phyloP scores from a whole-genome alignment of 2,329 filamentous ascomycete genomes.

The Davidsoniella virescens region DNA sequence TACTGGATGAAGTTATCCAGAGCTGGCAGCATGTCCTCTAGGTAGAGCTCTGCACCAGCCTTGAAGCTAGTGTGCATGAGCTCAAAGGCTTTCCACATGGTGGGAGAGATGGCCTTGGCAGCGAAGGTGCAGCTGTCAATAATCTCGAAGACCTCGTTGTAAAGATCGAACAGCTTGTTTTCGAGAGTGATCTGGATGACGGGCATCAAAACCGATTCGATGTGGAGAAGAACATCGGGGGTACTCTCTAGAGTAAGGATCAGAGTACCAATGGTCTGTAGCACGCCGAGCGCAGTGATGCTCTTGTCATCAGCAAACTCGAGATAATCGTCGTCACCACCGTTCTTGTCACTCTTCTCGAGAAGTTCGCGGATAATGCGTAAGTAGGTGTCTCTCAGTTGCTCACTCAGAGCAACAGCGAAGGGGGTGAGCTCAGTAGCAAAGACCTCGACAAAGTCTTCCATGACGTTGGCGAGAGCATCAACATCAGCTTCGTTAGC shows the following conservation, averaged over 20 bases:
- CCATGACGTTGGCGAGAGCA: conserved; percentile 95
- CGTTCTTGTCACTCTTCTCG: conserved; percentile 67
- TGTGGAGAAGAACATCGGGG: conserved; percentile 81
- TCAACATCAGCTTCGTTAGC: conserved; percentile 98
- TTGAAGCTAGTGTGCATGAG: conserved; percentile 96
- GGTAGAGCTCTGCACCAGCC: conserved; percentile 85
- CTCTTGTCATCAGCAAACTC: conserved; percentile 97
- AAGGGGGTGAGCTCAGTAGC: conserved; percentile 94
- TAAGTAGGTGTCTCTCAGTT: conserved; percentile 88
- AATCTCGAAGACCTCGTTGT: conserved; percentile 97
- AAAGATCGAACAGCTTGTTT: conserved; percentile 94
- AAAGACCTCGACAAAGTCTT: conserved; percentile 98
- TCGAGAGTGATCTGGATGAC: conserved; percentile 91
- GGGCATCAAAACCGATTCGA: conserved; percentile 92
- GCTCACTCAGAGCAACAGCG: conserved; percentile 87
- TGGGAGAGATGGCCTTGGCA: conserved; percentile 84
- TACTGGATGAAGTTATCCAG: conserved; percentile 97
- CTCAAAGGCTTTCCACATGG: conserved; percentile 98
- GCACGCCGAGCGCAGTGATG: conserved; percentile 85
- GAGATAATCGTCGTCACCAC: conserved; percentile 65
- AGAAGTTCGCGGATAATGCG: conserved; percentile 83
- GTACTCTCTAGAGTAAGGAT: conserved; percentile 96
- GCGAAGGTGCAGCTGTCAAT: conserved; percentile 98
- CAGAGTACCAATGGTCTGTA: conserved; percentile 94
- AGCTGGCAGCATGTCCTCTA: conserved; percentile 96